These are phyloP conservation scores for Cyberlindnera bimundalis DNA, from an alignment of 805 yeast genomes.

Conservation along the genomic window DNA sequence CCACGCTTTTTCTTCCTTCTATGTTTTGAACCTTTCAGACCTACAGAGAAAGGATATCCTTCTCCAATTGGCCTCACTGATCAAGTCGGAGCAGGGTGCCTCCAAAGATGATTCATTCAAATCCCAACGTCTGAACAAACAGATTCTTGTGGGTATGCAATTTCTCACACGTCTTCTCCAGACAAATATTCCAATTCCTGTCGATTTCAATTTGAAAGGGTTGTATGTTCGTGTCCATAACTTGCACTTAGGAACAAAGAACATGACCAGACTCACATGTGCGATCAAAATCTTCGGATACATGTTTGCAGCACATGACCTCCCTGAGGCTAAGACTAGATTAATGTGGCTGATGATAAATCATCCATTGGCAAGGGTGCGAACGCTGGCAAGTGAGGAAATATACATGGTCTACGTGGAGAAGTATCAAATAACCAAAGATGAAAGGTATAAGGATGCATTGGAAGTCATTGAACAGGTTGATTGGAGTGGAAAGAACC, in stretches of 20 bases:
- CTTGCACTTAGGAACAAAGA: constrained; percentile 48
- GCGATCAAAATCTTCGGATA: constrained; percentile 44
- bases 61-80: constrained; percentile 26
- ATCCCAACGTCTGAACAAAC: constrained; percentile 19
- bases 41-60: constrained; percentile 17
- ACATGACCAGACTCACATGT: constrained; percentile 34
- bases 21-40: constrained; percentile 18
- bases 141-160: constrained; percentile 24
- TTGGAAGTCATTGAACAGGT: constrained; percentile 11
- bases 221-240: constrained; percentile 51
- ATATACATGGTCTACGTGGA: constrained; percentile 37
- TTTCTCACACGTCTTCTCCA: constrained; percentile 24
- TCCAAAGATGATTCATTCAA: constrained; percentile 4
- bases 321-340: constrained; percentile 19
- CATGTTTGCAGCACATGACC: constrained; percentile 26
- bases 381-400: constrained; percentile 40
- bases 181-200: constrained; percentile 21
- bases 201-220: constrained; percentile 27
- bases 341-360: constrained; percentile 30
- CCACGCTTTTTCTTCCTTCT: constrained; percentile 33
- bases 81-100: constrained; percentile 23
- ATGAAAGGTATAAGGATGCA: constrained; percentile 29
- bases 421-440: constrained; percentile 29
- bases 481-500: constrained; percentile 20
- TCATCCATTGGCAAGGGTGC: constrained; percentile 33